phyloP scores from a whole-genome alignment of 1,139 yeast genomes.

The Sugiyamaella pinicola region DNA sequence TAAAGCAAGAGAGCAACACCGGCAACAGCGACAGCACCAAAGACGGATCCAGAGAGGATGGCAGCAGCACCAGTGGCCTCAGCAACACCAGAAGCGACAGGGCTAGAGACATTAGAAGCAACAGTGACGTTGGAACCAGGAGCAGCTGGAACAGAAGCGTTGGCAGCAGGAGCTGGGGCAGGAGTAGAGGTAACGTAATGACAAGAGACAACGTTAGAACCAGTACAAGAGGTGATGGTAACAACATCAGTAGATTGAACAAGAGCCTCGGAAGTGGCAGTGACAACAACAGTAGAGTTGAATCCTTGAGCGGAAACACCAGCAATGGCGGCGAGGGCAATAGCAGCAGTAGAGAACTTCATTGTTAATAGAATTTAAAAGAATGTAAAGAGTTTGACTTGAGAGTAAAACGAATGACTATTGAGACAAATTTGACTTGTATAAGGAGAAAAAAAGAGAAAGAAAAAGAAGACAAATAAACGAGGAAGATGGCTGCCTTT shows the following conservation, averaged over 20 bases:
- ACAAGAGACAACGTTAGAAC: constrained; percentile 33
- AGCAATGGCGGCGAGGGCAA: constrained; percentile 26
- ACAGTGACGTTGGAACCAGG: constrained; percentile 24
- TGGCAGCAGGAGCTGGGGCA: constrained; percentile 26
- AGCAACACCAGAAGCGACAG: constrained; percentile 28
- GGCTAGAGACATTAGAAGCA: constrained; percentile 29
- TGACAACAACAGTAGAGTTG: constrained; percentile 18
- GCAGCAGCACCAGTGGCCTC: constrained; percentile 21
- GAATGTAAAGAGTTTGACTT: constrained; percentile 17
- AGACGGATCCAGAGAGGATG: constrained; percentile 22
- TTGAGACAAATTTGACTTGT: constrained; percentile 15
- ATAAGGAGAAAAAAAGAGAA: constrained; percentile 13
- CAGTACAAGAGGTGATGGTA: constrained; percentile 32
- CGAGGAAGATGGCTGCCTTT: constrained; percentile 5
- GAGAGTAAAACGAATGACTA: constrained; percentile 14
- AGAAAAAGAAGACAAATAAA: constrained; percentile 1
- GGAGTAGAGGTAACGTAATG: constrained; percentile 30
- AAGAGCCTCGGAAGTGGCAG: constrained; percentile 25
- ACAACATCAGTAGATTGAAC: constrained; percentile 28
- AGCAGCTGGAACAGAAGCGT: constrained; percentile 24
- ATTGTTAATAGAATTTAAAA: constrained; percentile 14
- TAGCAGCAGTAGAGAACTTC: constrained; percentile 26
- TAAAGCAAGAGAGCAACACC: constrained; percentile 29
- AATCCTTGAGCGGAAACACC: constrained; percentile 23
- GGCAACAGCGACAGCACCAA: constrained; percentile 28